phyloP scores from a whole-genome alignment of 768 basidiomycete species.

The Tulasnella sp. region DNA sequence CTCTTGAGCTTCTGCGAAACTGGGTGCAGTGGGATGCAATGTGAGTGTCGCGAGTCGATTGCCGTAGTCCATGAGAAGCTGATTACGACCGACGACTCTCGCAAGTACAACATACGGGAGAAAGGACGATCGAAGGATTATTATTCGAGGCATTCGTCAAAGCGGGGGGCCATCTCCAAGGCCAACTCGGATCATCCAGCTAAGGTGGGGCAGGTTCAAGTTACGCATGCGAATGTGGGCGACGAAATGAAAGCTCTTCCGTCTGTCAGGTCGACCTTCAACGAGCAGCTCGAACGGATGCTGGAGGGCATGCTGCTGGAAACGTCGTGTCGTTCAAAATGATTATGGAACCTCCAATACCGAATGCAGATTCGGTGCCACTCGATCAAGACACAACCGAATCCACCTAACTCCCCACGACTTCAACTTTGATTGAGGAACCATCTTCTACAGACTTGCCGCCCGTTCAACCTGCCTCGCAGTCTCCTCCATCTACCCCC shows the following conservation, averaged over 20 bases:
- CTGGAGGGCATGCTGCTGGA: constrained; percentile 94
- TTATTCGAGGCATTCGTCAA: constrained; percentile 82
- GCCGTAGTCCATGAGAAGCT: constrained; percentile 6
- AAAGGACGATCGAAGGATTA: constrained; percentile 80
- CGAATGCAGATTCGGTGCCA: constrained; percentile 28
- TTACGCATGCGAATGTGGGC: neutral
- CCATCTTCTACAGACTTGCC: neutral
- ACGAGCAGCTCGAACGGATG: constrained; percentile 91
- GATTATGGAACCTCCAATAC: constrained; percentile 67
- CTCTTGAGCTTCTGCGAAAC: constrained; percentile 88
- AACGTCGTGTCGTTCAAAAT: constrained; percentile 90
- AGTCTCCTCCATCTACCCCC: neutral
- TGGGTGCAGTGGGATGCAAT: constrained; percentile 94
- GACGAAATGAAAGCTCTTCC: neutral
- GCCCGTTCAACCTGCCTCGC: neutral
- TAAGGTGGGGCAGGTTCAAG: constrained; percentile 54
- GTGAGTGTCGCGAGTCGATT: constrained; percentile 41
- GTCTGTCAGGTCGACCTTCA: constrained; percentile 65
- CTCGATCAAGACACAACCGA: constrained; percentile 40
- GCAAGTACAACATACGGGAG: constrained; percentile 45
- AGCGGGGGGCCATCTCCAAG: constrained; percentile 84
- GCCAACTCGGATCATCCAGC: constrained; percentile 88
- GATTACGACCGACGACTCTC: too few relatives aligned
- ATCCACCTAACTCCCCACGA: neutral
- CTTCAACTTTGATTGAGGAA: neutral